Evolutionary conservation across 2,329 filamentous ascomycete species (phyloP), one percentile per base, ranked within the genome.

Genomic region (Achaetomium macrosporum): DNA sequence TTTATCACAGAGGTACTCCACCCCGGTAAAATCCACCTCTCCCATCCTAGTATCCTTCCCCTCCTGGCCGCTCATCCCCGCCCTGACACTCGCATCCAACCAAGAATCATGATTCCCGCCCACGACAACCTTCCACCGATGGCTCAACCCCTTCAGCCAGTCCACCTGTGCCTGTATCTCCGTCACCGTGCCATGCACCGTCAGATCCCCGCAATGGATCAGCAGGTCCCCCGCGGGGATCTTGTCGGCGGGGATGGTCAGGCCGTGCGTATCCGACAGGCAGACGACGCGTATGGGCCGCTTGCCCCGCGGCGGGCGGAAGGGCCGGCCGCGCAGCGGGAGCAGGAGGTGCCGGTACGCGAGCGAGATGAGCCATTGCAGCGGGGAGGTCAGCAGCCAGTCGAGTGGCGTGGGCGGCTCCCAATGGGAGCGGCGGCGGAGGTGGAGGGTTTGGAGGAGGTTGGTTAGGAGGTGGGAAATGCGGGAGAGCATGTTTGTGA

Each of bases 91-190:
- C 13, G 82, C 83, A 68, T 95, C 92, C 56, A 95, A 87, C 73
- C 83, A 95, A 62, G 82, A 85, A 65, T 96, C 92, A 68, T 96
- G 92, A 66, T 96, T 96, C 1, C 92, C 92, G 31, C 83, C 82
- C 31, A 97, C 83, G 35, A 91, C 79, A 20, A 96, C 76, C 69
- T 96, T 95, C 68, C 95, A 79, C 35, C 72, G 71, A 64, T 56
- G 56, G 30, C 0, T 8, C 42, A 91, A 78, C 3, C 74, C 73
- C 43, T 76, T 78, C 12, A 96, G 75, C 90, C 90, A 96, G 72
- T 95, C 81, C 41, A 96, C 75, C 63, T 93, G 86, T n/a, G 72
- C 74, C 71, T 96, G 90, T 51, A 97, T 84, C 56, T 90, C 85
- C 12, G 74, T 73, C 0, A 82, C 77, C 9, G 82, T 86, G 37